phyloP scores from a whole-genome alignment of 2,329 filamentous ascomycete genomes.

The Ceratocystiopsis minuta region DNA sequence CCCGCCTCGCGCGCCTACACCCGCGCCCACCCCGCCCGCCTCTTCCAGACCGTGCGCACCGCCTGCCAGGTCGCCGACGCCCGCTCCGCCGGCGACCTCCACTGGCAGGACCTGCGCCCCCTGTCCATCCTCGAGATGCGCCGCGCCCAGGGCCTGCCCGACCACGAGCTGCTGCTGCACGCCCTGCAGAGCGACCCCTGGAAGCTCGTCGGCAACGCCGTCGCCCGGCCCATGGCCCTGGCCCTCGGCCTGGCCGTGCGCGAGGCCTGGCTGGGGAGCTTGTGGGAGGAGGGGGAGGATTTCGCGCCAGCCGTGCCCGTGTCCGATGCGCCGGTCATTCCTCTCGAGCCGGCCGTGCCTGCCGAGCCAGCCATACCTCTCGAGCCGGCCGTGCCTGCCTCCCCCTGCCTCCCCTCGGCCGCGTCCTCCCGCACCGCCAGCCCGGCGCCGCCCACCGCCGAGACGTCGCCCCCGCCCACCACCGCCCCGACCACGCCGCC shows the following conservation, averaged over 20 bases:
- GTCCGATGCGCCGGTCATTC: too few species aligned
- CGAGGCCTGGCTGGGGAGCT: conserved; percentile 32
- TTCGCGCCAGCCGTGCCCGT: background rate
- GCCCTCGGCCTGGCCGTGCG: conserved; percentile 46
- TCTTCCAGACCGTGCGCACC: conserved; percentile 50
- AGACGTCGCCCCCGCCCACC: too few species aligned
- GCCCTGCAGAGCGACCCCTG: conserved; percentile 38
- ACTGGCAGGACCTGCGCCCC: conserved; percentile 46
- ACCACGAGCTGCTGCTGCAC: conserved; percentile 47
- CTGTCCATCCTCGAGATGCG: conserved; percentile 49
- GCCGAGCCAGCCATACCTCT: too few species aligned
- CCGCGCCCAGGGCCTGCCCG: conserved; percentile 51
- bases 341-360: background rate
- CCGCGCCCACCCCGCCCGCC: conserved; percentile 22
- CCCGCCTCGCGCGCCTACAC: conserved; percentile 17
- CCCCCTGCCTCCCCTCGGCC: too few species aligned
- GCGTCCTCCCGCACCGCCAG: too few species aligned
- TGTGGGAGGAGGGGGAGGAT: conserved; percentile 14
- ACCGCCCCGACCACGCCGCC: too few species aligned
- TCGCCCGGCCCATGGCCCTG: conserved; percentile 49
- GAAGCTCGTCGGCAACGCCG: conserved; percentile 58
- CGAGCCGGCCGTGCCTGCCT: too few species aligned
- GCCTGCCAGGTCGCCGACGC: conserved; percentile 29
- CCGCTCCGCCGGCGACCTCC: conserved; percentile 35
- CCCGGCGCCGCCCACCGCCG: too few species aligned